phyloP scores from a whole-genome alignment of 73 alveolate species.

The Vitrella brassicaformis region DNA sequence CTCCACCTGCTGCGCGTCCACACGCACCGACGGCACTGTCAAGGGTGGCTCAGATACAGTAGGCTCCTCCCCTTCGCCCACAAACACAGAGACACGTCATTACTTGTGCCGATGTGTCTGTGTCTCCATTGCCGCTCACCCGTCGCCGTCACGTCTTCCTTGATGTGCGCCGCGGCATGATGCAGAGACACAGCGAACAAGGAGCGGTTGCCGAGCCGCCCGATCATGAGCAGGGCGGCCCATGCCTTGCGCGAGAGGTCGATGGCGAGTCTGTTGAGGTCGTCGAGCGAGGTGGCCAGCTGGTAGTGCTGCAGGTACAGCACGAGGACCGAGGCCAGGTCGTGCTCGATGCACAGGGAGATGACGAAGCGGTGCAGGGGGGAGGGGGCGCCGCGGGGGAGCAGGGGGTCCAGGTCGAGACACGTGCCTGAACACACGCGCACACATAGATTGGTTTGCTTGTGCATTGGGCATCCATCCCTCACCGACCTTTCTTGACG shows the following conservation, averaged over 20 bases:
- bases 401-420: slow-evolving; percentile 13
- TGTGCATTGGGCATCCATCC: background rate
- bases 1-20: no score
- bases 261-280: slow-evolving; percentile 1
- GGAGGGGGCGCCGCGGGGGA: slow-evolving; percentile 12
- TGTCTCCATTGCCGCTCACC: no score
- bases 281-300: slow-evolving; percentile 17
- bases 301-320: slow-evolving; percentile 20
- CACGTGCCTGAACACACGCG: no score
- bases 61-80: no score
- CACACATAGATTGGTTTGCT: no score
- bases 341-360: slow-evolving; percentile 25
- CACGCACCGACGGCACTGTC: no score
- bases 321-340: background rate
- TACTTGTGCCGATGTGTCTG: no score
- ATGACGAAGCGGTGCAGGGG: slow-evolving; percentile 35
- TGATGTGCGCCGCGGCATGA: slow-evolving; percentile 21
- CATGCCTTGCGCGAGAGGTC: background rate
- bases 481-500: background rate
- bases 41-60: no score
- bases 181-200: slow-evolving; percentile 30
- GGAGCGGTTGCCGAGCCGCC: slow-evolving; percentile 20
- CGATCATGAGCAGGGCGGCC: slow-evolving; percentile 9
- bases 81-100: no score
- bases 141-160: no score